These are phyloP conservation scores for Mycena indigotica DNA, from an alignment of 768 basidiomycete genomes.

Conservation along the genomic window DNA sequence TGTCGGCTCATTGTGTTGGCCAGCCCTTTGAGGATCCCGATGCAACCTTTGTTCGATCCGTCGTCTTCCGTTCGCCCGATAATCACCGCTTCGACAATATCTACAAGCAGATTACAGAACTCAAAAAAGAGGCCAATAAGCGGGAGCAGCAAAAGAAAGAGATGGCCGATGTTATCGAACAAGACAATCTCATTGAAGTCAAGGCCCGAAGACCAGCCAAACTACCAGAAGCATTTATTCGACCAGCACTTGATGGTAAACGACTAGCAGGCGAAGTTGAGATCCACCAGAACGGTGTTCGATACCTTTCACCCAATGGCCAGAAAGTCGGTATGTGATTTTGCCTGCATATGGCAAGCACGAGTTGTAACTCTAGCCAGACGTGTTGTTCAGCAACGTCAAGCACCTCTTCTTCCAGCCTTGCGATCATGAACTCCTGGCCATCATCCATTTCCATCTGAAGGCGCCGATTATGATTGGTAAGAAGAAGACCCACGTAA, in stretches of 20 bases:
- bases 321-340: conserved; percentile 84
- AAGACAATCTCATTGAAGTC: conserved; percentile 85
- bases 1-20: not conserved
- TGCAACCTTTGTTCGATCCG: conserved; percentile 92
- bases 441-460: conserved; percentile 91
- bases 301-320: conserved; percentile 85
- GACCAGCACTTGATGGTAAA: conserved; percentile 94
- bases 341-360: not conserved
- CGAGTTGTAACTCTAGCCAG: conserved; percentile 41
- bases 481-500: conserved; percentile 94
- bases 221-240: conserved; percentile 88
- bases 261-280: conserved; percentile 96
- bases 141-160: conserved; percentile 97
- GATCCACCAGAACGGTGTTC: conserved; percentile 95
- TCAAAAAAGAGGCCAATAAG: conserved; percentile 97
- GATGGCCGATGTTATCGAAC: conserved; percentile 97
- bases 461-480: conserved; percentile 98
- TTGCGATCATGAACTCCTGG: conserved; percentile 92
- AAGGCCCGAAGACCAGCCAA: conserved; percentile 86
- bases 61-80: conserved; percentile 91
- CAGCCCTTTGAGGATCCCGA: conserved; percentile 97
- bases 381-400: conserved; percentile 94
- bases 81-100: conserved; percentile 86
- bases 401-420: conserved; percentile 99
- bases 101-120: conserved; percentile 88